A percentile compares a stretch with the other conserved stretches of the same genome.
Conservation (phyloP, 306 rosid species). For the Sophora flavescens region DNA sequence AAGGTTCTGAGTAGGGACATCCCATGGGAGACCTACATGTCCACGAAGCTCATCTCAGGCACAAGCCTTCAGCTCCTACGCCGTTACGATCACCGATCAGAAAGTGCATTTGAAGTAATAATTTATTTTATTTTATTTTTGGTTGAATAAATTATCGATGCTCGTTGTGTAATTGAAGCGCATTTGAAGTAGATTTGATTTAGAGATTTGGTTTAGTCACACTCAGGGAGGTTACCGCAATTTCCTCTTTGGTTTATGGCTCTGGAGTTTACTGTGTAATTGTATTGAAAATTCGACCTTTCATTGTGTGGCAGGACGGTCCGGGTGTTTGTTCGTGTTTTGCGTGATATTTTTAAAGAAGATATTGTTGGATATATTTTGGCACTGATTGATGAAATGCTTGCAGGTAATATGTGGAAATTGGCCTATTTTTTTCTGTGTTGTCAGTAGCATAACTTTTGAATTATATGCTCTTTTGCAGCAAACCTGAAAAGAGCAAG, state of each 20-base stretch:
- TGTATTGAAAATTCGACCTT: conserved; percentile 23
- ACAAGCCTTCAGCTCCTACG: conserved; percentile 87
- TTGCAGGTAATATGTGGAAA: conserved; percentile 60
- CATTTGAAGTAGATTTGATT: background rate
- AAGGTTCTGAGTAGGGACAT: too few species aligned
- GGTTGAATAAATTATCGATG: conserved; percentile 63
- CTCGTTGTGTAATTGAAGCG: conserved; percentile 62
- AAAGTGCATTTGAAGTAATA: conserved; percentile 39
- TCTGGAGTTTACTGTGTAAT: conserved; percentile 16
- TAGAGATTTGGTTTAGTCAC: too few species aligned
- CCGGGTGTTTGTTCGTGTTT: conserved; percentile 74
- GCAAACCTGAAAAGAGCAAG: too few species aligned
- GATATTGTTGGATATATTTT: conserved; percentile 84
- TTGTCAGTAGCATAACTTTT: conserved; percentile 9
- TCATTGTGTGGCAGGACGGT: conserved; percentile 70
- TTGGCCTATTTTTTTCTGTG: background rate
- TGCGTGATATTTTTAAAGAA: conserved; percentile 80
- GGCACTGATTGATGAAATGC: conserved; percentile 80
- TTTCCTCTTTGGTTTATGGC: too few species aligned
- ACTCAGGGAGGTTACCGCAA: too few species aligned
- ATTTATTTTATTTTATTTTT: too few species aligned
- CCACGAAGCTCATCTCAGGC: conserved; percentile 77
- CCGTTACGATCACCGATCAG: conserved; percentile 79
- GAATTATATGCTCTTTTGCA: too few species aligned
- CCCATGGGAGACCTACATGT: conserved; percentile 85